A percentile compares a stretch with the other conserved stretches of the same genome.
These are phyloP conservation scores for Camellia granthamiana DNA, from an alignment of 148 eudicot genomes.

Conservation along the genomic window DNA sequence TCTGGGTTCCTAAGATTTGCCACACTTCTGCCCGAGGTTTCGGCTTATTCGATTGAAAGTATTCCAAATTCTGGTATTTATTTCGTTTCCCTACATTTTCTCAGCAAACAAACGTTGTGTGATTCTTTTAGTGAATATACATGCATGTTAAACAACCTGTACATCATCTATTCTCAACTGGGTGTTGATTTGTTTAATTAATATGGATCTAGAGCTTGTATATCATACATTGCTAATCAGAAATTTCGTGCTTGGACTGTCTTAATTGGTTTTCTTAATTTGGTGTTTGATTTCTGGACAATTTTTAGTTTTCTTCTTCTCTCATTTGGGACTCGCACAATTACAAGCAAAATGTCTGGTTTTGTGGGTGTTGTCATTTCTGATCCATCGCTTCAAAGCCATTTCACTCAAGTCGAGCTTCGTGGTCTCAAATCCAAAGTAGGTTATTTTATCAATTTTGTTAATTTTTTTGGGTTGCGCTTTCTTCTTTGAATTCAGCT, in stretches of 20 bases:
- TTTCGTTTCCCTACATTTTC: background rate
- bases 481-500: background rate
- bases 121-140: background rate
- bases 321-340: conserved; percentile 18
- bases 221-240: background rate
- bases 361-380: conserved; percentile 71
- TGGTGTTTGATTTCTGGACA: conserved; percentile 1
- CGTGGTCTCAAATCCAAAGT: conserved; percentile 74
- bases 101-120: background rate
- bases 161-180: background rate
- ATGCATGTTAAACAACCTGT: background rate
- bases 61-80: background rate
- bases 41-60: background rate
- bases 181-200: background rate
- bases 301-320: conserved; percentile 8
- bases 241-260: background rate
- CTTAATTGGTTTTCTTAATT: background rate
- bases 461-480: background rate
- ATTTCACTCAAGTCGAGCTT: conserved; percentile 88
- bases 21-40: background rate
- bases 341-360: conserved; percentile 45
- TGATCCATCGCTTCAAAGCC: conserved; percentile 82
- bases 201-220: background rate
- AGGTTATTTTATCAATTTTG: background rate
- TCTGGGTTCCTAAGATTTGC: background rate